Evolutionary conservation across 345 rosid genomes (phyloP).

Genomic region (Aquilaria sinensis): DNA sequence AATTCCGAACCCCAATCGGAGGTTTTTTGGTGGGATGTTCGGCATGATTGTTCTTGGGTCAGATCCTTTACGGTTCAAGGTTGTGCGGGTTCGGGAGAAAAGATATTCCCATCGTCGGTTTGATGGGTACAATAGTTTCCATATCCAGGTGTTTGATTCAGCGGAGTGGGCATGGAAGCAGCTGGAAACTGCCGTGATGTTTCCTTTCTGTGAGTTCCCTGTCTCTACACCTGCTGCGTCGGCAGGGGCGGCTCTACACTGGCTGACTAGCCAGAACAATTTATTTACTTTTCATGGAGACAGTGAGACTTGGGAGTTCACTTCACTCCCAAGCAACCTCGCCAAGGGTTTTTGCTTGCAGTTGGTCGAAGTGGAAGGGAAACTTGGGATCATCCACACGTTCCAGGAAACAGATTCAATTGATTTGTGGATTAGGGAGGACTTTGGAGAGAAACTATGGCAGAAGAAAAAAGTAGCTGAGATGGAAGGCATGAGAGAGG

Average conservation of each 20-base stretch:
- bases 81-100: slow-evolving; percentile 5
- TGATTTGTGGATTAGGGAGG: background rate
- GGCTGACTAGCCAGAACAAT: background rate
- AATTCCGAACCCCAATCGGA: slow-evolving; percentile 13
- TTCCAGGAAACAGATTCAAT: background rate
- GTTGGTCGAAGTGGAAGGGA: background rate
- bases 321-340: background rate
- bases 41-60: slow-evolving; percentile 15
- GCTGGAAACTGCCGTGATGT: background rate
- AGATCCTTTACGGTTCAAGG: slow-evolving; percentile 18
- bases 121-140: background rate
- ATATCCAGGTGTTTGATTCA: slow-evolving; percentile 12
- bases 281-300: background rate
- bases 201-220: background rate
- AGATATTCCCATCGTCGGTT: too few species aligned
- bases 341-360: too few species aligned
- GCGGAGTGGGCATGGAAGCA: slow-evolving; percentile 8
- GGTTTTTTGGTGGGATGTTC: background rate
- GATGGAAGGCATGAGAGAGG: background rate
- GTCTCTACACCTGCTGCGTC: background rate
- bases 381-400: background rate
- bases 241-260: background rate
- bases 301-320: background rate
- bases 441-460: background rate
- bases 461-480: background rate